These are phyloP conservation scores for Brasenia schreberi DNA, from an alignment of 164 flowering plant genomes.

Conservation along the genomic window DNA sequence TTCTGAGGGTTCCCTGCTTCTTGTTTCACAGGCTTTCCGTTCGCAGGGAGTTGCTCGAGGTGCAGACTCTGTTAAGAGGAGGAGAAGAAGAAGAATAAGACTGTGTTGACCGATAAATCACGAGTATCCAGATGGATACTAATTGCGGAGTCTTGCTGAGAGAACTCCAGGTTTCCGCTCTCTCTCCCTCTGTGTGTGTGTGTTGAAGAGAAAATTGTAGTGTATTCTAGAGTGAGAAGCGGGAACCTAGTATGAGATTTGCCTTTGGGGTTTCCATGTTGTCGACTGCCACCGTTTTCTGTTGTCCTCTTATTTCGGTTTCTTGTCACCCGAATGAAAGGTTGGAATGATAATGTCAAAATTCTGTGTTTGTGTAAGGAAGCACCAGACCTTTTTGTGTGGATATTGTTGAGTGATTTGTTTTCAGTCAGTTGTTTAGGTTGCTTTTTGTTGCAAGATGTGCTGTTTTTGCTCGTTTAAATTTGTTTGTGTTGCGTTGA, in stretches of 20 bases:
- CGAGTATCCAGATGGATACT: slow-evolving; percentile 29
- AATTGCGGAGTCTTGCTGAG: slow-evolving; percentile 44
- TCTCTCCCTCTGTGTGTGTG: slow-evolving; percentile 2
- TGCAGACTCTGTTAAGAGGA: not conserved
- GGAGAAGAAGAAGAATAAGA: not conserved
- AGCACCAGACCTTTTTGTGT: too few relatives aligned
- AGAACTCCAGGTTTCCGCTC: slow-evolving; percentile 44
- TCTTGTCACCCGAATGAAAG: too few relatives aligned
- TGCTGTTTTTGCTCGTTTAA: not conserved
- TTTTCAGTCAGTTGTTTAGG: not conserved
- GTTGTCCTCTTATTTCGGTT: too few relatives aligned
- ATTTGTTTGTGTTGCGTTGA: slow-evolving; percentile 2
- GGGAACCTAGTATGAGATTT: too few relatives aligned
- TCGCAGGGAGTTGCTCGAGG: not conserved
- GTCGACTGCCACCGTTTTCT: too few relatives aligned
- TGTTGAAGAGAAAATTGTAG: too few relatives aligned
- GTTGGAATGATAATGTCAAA: too few relatives aligned
- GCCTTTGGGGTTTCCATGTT: too few relatives aligned
- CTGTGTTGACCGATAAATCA: not conserved
- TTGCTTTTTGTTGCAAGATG: not conserved
- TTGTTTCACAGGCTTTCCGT: not conserved
- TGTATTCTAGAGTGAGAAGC: too few relatives aligned
- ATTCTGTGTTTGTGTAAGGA: too few relatives aligned
- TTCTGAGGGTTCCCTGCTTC: not conserved
- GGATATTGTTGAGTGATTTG: not conserved